Evolutionary conservation across 352 stramenopile genomes (phyloP), one percentile per base, ranked within the genome.

Genomic region (Phytopythium chamaehyphon): DNA sequence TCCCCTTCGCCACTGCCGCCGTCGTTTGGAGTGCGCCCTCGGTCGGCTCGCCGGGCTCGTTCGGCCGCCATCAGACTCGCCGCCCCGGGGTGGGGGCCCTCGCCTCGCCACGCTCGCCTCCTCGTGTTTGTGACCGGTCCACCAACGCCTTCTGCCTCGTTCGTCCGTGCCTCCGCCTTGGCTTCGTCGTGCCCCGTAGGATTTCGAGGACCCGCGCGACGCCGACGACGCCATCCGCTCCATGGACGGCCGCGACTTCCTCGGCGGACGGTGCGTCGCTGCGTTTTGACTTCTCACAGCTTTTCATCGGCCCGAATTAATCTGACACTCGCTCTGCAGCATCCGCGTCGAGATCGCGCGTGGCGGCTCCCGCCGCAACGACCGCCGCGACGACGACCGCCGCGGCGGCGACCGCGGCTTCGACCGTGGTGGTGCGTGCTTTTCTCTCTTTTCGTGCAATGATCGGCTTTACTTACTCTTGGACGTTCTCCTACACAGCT

Each of bases 181-280:
- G 47, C 14, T 43, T 33, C 47, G 33, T 43, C 47, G 16, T 64
- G 74, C 73, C 62, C 73, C 66, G 52, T 84, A 94, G 83, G 83
- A 94, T 67, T 94, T 92, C 47, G 83, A 94, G 78, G 83, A 94
- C 75, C 83, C 83, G 53, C 81, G 83, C 60, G 83, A 94, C 56
- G 83, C 83, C 50, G 83, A 94, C 43, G 83, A 94, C 54, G 76
- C 83, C 40, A 94, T 94, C 66, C 80, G 78, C 62, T 86, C 76
- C 19, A 92, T 94, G 81, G 81, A 94, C 57, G 81, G 81, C 47
- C 80, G 77, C 26, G 83, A 94, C 61, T 90, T 92, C 66, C 75
- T 94, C 50, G 83, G 83, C 58, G 83, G 82, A 73, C 73, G 81
- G 82, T 93, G 70, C 54, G 64, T 38, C 39, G 3, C 18, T n/a